phyloP scores from a whole-genome alignment of 2,329 filamentous ascomycete species.

The Colletotrichum sp. region DNA sequence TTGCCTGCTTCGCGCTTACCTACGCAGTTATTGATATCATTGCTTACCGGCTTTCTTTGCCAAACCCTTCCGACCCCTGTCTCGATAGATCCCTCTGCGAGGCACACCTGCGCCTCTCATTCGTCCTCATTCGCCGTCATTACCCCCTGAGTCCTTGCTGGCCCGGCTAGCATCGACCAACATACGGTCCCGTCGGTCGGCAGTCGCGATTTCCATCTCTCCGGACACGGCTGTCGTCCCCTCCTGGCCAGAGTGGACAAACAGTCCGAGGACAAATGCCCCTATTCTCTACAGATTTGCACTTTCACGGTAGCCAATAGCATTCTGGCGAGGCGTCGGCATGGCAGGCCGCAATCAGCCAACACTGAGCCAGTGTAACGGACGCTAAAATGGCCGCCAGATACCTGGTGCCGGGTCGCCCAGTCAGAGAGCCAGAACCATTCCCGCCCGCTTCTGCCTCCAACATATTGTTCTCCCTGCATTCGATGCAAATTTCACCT shows the following conservation, averaged over 20 bases:
- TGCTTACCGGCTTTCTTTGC: not conserved
- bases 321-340: not conserved
- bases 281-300: slow-evolving; percentile 4
- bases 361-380: slow-evolving; percentile 6
- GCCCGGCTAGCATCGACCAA: not conserved
- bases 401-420: not conserved
- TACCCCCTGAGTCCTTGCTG: not conserved
- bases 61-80: not conserved
- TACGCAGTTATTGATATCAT: not conserved
- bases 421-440: not conserved
- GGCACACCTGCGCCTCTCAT: not conserved
- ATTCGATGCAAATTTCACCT: not conserved
- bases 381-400: not conserved
- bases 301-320: not conserved
- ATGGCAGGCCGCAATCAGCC: not conserved
- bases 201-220: not conserved
- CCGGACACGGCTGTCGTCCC: not conserved
- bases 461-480: slow-evolving; percentile 12
- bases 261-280: not conserved
- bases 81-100: not conserved
- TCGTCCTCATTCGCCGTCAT: not conserved
- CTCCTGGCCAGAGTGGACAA: not conserved
- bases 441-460: not conserved
- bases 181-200: not conserved
- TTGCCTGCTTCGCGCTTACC: not conserved